Evolutionary conservation across 768 basidiomycete species (phyloP).

Genomic region (Russula sp.): DNA sequence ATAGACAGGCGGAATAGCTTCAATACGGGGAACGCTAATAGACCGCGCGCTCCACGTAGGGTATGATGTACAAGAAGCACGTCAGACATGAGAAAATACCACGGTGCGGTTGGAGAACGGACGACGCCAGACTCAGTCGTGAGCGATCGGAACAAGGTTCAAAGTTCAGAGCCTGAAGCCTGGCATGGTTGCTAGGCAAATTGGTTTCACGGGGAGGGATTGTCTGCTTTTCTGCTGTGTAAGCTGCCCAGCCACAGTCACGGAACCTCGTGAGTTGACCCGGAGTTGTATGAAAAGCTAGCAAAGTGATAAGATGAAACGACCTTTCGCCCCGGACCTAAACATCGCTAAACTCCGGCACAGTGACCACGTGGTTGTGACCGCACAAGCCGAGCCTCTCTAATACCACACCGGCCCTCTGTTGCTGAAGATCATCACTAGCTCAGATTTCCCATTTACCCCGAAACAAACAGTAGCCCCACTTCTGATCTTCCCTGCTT

Average conservation of each 20-base stretch:
- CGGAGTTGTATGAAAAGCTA: background rate
- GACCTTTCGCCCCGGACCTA: background rate
- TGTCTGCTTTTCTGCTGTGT: background rate
- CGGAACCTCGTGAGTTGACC: background rate
- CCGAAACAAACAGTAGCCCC: background rate
- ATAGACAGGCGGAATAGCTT: background rate
- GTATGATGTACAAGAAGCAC: slow-evolving; percentile 17
- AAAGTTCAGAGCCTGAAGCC: background rate
- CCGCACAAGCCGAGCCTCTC: background rate
- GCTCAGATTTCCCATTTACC: background rate
- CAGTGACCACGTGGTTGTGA: background rate
- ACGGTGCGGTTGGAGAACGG: slow-evolving; percentile 17
- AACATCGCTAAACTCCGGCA: background rate
- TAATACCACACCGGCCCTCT: background rate
- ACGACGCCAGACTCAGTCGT: background rate
- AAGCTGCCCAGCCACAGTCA: background rate
- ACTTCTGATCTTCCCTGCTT: slow-evolving; percentile 3
- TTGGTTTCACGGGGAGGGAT: background rate
- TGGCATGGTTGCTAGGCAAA: background rate
- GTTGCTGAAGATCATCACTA: background rate
- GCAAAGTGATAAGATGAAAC: too few species aligned
- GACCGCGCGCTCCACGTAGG: slow-evolving; percentile 2
- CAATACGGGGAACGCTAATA: background rate
- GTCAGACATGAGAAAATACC: slow-evolving; percentile 6
- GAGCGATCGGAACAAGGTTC: background rate